Evolutionary conservation across 2,329 filamentous ascomycete species (phyloP), one percentile per base, ranked within the genome.

Genomic region (Dichotomopilus funicola): DNA sequence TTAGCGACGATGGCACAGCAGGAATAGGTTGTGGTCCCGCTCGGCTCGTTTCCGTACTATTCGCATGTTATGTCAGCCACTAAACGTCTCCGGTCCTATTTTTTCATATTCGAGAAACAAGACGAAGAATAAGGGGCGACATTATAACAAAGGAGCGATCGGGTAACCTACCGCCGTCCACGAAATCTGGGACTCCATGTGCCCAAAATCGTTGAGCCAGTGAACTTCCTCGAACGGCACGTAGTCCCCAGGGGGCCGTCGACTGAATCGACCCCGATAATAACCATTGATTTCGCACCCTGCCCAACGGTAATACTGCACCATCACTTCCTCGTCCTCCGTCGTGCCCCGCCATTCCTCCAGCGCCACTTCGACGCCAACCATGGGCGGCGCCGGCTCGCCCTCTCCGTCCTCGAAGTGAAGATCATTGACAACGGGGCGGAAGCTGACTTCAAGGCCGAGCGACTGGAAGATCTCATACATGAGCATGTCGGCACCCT

Each of bases 401-500:
- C 6, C 37, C 38, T 35, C 13, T 36, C 27, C 13, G n/a, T n/a
- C n/a, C n/a, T n/a, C n/a, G n/a, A n/a, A n/a, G n/a, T 27, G 7
- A 6, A 47, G 41, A 5, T 40, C 46, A 7, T 4, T 49, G n/a
- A 42, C 35, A 4, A 60, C 51, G 10, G 58, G 51, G 6, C 48
- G 51, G 19, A 59, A 42, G 5, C 19, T 33, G 2, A 58, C 52
- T 3, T 34, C n/a, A 11, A 57, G 53, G 10, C 54, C 58, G 8
- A 62, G 52, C 3, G 51, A 45, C 7, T 12, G 31, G 44, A 63
- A 61, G 10, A 55, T 56, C 34, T 59, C 57, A 46, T 51, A 79
- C 0, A 77, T 55, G 0, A 71, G 65, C 57, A 75, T 70, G 56
- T 80, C 77, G 0, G 71, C 59, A 0, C 77, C 75, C 60, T 79